These are phyloP conservation scores for Phytomonas sp. DNA, from an alignment of 208 protist species.

Conservation along the genomic window DNA sequence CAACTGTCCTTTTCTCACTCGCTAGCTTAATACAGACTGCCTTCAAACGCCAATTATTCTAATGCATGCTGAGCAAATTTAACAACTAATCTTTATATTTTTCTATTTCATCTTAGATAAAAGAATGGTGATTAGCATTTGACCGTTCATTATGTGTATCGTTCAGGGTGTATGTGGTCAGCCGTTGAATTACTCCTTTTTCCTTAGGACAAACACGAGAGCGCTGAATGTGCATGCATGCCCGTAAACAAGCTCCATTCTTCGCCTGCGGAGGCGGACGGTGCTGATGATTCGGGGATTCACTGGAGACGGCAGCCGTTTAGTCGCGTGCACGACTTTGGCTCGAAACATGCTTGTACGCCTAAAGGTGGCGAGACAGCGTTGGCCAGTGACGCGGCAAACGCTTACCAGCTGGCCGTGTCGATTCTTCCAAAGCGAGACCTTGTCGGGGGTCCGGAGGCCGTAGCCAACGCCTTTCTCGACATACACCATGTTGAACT, in stretches of 20 bases:
- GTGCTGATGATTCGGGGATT: background rate
- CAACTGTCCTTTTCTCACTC: background rate
- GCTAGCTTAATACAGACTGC: background rate
- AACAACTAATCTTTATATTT: conserved; percentile 10
- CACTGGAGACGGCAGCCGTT: background rate
- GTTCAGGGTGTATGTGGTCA: background rate
- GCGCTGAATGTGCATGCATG: background rate
- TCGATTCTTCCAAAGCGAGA: background rate
- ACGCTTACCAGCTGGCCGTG: conserved; percentile 27
- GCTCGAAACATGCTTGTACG: background rate
- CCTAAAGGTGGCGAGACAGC: background rate
- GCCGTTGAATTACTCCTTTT: background rate
- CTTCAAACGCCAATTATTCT: background rate
- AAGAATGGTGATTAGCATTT: background rate
- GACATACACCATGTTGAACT: background rate
- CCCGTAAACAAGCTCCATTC: background rate
- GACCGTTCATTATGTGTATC: background rate
- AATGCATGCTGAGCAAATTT: background rate
- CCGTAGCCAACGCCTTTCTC: background rate
- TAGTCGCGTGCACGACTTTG: background rate
- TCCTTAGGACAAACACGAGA: background rate
- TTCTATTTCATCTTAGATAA: background rate
- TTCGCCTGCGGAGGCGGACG: background rate
- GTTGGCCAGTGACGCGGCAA: conserved; percentile 47
- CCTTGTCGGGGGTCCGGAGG: background rate